Evolutionary conservation across 805 yeast genomes (phyloP), one percentile per base, ranked within the genome.

Genomic region (Suhomyces vadensis): DNA sequence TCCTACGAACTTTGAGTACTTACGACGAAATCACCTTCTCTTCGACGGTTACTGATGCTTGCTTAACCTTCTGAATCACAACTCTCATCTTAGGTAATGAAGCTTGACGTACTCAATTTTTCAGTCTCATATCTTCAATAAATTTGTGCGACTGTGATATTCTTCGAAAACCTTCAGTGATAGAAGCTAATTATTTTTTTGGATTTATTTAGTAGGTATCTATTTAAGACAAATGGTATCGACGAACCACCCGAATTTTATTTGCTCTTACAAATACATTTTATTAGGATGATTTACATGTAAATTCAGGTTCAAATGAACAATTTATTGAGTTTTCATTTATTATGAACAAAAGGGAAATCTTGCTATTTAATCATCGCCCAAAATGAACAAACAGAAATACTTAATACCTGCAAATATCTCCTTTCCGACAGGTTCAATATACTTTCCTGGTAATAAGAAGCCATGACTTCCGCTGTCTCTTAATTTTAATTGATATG

Each of bases 1-100:
- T 10, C 13, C 9, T n/a, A n/a, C n/a, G n/a, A n/a, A n/a, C n/a
- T 19, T 23, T 21, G 24, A 1, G 19, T 39, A 64, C 67, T 21
- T 60, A 64, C 82, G 79, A 70, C 1, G 97, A 89, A 0, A 91
- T 78, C 0, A 86, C 71, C 40, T 74, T 59, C 6, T 73, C 69
- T 41, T 90, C 88, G 0, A 94, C 99, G 0, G 88, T 79, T 0
- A 94, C 99, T 0, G 96, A 85, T 0, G 97, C 98, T 37, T 78
- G 75, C 49, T 85, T 87, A 5, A 92, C 98, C 57, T 87, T 81
- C 60, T 94, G 99, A 25, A 94, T 79, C 1, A 94, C 96, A 3
- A 91, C 88, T 61, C 82, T 84, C 99, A 92, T 92, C 8, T 17
- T 38, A 7, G 13, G 8, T 36, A 16, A 10, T 2, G 8, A 13